A percentile compares a stretch with the other conserved stretches of the same genome.
Evolutionary conservation across 2,329 filamentous ascomycete species (phyloP).

Genomic region (Aspergillus brasiliensis): DNA sequence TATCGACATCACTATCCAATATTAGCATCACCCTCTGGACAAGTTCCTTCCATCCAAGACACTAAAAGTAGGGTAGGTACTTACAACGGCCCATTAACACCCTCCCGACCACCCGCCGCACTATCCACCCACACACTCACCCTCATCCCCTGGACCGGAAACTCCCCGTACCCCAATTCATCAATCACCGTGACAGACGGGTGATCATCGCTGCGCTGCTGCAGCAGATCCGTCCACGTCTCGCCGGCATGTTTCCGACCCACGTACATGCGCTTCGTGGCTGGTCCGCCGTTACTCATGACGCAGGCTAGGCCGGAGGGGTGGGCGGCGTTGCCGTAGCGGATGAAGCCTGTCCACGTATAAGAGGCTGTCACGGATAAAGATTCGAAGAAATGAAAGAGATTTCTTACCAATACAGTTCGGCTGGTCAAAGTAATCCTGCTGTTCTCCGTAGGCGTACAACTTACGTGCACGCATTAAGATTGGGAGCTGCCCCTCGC

Average conservation of each 20-base stretch:
- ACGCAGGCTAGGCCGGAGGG: slow-evolving; percentile 58
- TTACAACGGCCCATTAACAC: background rate
- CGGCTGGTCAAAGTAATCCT: slow-evolving; percentile 10
- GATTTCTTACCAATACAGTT: slow-evolving; percentile 4
- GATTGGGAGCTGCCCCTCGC: background rate
- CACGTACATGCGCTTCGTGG: slow-evolving; percentile 62
- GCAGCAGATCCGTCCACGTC: slow-evolving; percentile 63
- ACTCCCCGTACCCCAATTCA: slow-evolving; percentile 59
- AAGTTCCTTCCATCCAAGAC: background rate
- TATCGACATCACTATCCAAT: background rate
- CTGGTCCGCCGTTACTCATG: slow-evolving; percentile 55
- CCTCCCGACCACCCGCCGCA: slow-evolving; percentile 38
- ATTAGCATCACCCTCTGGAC: background rate
- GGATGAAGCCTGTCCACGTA: slow-evolving; percentile 47
- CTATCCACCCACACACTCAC: slow-evolving; percentile 65
- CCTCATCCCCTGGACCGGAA: slow-evolving; percentile 56
- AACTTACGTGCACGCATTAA: background rate
- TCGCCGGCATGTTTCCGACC: slow-evolving; percentile 60
- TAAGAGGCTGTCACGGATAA: background rate
- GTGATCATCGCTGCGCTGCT: slow-evolving; percentile 47
- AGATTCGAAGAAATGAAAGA: background rate
- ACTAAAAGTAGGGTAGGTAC: background rate
- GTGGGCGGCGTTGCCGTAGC: slow-evolving; percentile 54
- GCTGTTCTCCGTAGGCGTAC: slow-evolving; percentile 11
- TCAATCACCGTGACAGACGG: slow-evolving; percentile 59